Percentiles rank a stretch among this genome's conserved stretches.
Conservation (phyloP, 208 protist species). For the Crithidia brevicula region DNA sequence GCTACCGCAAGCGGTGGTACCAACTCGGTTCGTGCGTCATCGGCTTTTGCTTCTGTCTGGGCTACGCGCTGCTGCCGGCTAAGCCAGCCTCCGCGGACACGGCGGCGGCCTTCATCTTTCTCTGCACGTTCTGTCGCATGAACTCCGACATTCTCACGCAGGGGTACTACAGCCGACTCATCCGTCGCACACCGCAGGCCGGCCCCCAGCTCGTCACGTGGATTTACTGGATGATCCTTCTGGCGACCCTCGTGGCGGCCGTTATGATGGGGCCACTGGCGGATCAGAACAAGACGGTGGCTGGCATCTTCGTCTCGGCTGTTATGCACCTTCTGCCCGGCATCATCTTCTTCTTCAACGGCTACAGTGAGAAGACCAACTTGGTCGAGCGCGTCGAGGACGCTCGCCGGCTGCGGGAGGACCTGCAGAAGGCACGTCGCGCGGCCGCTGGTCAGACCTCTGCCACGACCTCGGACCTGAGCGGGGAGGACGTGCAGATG, state of each 20-base stretch:
- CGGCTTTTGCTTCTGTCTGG: constrained; percentile 29
- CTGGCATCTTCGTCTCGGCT: constrained; percentile 40
- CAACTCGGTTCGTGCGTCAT: constrained; percentile 35
- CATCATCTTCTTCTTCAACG: constrained; percentile 56
- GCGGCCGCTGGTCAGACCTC: background rate
- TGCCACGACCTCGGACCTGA: background rate
- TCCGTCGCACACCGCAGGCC: constrained; percentile 27
- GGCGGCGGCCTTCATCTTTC: constrained; percentile 50
- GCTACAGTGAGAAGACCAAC: constrained; percentile 53
- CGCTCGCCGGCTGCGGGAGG: constrained; percentile 11
- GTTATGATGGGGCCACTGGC: constrained; percentile 48
- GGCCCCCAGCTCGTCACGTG: constrained; percentile 48
- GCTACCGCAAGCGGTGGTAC: constrained; percentile 65
- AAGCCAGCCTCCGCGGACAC: constrained; percentile 28
- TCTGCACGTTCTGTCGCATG: constrained; percentile 37
- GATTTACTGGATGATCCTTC: constrained; percentile 42
- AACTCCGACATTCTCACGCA: constrained; percentile 65
- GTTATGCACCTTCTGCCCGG: constrained; percentile 35
- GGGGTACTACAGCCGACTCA: constrained; percentile 54
- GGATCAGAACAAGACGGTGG: constrained; percentile 29
- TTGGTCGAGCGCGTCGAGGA: constrained; percentile 36
- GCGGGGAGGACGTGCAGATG: constrained; percentile 1
- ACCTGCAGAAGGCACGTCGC: background rate
- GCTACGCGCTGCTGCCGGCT: constrained; percentile 44
- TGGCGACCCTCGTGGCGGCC: constrained; percentile 40